A percentile compares a stretch with the other conserved stretches of the same genome.
Evolutionary conservation across 2,329 filamentous ascomycete genomes (phyloP).

Genomic region (Rhytidhysteron rufulum): DNA sequence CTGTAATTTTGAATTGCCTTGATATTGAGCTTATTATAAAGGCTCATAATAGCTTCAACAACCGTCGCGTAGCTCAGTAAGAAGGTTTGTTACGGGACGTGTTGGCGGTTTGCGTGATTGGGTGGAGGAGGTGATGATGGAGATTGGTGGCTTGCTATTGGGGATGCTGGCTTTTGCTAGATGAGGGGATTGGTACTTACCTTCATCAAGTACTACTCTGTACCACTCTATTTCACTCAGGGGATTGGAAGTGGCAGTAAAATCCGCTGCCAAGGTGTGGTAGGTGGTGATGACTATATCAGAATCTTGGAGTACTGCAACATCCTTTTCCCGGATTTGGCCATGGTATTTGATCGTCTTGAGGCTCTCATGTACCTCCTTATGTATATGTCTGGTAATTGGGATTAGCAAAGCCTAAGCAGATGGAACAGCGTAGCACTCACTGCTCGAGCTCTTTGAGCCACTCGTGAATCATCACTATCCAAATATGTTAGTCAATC

Average conservation of each 20-base stretch:
- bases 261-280: constrained; percentile 20
- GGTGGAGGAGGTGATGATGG: no score
- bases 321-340: constrained; percentile 9
- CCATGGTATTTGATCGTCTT: constrained; percentile 23
- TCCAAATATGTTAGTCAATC: constrained; percentile 28
- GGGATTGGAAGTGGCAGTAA: constrained; percentile 4
- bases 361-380: constrained; percentile 5
- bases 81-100: no score
- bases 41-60: no score
- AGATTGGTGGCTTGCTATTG: no score
- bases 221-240: constrained; percentile 24
- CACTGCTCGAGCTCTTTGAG: constrained; percentile 22
- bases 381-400: constrained; percentile 12
- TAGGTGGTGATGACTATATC: constrained; percentile 30
- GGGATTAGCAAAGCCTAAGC: constrained; percentile 18
- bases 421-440: no score
- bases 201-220: constrained; percentile 27
- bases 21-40: no score
- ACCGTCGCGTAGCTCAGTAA: no score
- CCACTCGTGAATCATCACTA: constrained; percentile 31
- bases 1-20: no score
- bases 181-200: no score
- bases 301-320: constrained; percentile 10
- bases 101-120: no score
- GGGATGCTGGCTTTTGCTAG: no score